These are phyloP conservation scores for Musa beccarii DNA, from an alignment of 176 grass and related monocot species.

Conservation along the genomic window DNA sequence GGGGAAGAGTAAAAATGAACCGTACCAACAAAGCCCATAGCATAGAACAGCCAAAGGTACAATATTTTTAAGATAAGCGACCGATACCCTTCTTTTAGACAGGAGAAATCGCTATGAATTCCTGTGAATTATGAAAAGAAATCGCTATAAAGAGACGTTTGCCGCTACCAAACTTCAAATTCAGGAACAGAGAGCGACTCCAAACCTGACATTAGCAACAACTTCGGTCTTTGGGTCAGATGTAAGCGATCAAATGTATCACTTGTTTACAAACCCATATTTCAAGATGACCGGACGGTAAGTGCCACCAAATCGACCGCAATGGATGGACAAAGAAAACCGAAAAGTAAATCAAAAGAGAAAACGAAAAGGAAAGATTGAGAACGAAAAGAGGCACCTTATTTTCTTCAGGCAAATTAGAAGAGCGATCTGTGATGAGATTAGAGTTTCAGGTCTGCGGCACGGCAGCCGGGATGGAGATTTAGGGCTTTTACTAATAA, in stretches of 20 bases:
- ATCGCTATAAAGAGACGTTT: too few relatives aligned
- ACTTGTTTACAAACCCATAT: not conserved
- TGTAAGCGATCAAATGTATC: constrained; percentile 3
- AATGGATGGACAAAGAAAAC: not conserved
- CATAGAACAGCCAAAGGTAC: not conserved
- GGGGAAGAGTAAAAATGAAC: not conserved
- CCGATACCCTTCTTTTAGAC: not conserved
- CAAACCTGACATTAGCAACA: not conserved
- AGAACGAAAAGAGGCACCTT: not conserved
- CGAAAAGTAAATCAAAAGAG: not conserved
- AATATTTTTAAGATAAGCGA: not conserved
- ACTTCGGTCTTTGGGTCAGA: not conserved
- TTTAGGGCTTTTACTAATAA: not conserved
- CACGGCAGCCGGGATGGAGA: not conserved
- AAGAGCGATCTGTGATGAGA: not conserved
- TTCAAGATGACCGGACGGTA: too few relatives aligned
- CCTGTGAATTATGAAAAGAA: too few relatives aligned
- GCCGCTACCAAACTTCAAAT: not conserved
- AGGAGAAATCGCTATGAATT: not conserved
- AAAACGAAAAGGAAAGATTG: not conserved
- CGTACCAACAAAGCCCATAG: not conserved
- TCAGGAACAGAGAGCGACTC: not conserved
- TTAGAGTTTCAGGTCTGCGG: not conserved
- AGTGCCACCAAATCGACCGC: not conserved
- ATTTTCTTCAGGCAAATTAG: not conserved